Conservation (phyloP, 345 rosid genomes). For the Acer negundo region DNA sequence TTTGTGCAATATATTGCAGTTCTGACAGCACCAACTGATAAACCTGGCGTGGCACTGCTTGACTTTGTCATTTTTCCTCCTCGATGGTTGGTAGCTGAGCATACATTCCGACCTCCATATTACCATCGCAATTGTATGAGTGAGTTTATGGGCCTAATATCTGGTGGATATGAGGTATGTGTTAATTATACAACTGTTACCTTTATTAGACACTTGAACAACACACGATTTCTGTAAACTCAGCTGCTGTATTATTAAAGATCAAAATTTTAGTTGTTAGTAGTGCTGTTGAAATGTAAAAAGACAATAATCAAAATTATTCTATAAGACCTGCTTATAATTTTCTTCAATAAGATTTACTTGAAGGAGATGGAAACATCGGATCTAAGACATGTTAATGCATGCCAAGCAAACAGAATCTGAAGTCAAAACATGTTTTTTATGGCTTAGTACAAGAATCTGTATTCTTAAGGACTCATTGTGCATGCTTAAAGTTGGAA, state of each 20-base stretch:
- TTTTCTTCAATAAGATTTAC: neutral
- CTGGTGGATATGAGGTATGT: constrained; percentile 91
- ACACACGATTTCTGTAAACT: neutral
- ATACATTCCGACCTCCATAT: constrained; percentile 94
- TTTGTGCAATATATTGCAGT: constrained; percentile 47
- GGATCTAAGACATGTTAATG: neutral
- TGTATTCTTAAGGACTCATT: neutral
- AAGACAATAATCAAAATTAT: neutral
- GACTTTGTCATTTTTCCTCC: constrained; percentile 98
- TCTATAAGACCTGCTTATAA: neutral
- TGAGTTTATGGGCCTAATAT: constrained; percentile 93
- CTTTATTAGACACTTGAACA: neutral
- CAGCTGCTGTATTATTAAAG: neutral
- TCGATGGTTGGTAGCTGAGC: constrained; percentile 95
- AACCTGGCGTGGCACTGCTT: constrained; percentile 92
- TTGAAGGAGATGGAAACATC: neutral
- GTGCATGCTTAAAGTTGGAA: constrained; percentile 1
- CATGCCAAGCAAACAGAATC: neutral
- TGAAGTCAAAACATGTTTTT: neutral
- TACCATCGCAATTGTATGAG: constrained; percentile 99
- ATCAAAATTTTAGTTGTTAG: neutral
- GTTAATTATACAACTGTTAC: neutral
- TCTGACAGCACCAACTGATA: constrained; percentile 95
- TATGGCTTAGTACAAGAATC: neutral
- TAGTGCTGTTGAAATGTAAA: neutral